phyloP scores from a whole-genome alignment of 345 rosid species.

The Aethionema arabicum region DNA sequence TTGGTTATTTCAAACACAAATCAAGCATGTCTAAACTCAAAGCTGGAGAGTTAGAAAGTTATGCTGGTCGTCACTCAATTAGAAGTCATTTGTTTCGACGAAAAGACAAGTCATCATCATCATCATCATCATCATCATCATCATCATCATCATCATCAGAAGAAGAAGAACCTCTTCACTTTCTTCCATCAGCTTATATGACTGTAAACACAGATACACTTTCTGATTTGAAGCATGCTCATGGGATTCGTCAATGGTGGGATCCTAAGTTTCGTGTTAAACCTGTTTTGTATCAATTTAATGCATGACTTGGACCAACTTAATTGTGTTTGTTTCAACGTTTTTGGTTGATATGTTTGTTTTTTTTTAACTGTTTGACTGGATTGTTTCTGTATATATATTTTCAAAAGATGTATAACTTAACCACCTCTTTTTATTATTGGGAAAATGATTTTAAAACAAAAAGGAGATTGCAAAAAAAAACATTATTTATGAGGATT shows the following conservation, averaged over 20 bases:
- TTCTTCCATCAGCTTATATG: slow-evolving; percentile 55
- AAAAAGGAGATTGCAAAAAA: too few species aligned
- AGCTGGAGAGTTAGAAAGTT: slow-evolving; percentile 41
- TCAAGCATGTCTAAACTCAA: slow-evolving; percentile 50
- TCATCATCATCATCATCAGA: neutral
- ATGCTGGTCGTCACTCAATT: slow-evolving; percentile 39
- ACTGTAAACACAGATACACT: slow-evolving; percentile 36
- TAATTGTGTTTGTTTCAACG: too few species aligned
- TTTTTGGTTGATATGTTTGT: too few species aligned
- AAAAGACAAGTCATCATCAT: neutral
- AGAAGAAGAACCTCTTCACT: slow-evolving; percentile 45
- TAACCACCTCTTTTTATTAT: too few species aligned
- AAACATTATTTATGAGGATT: too few species aligned
- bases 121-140: too few species aligned
- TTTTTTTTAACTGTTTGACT: too few species aligned
- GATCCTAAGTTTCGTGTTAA: slow-evolving; percentile 36
- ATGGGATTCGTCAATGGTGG: slow-evolving; percentile 72
- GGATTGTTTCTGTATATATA: too few species aligned
- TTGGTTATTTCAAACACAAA: slow-evolving; percentile 55
- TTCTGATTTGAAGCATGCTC: slow-evolving; percentile 40
- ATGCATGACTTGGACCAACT: neutral
- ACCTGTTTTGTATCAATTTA: slow-evolving; percentile 29
- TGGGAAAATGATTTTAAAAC: too few species aligned
- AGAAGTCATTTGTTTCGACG: slow-evolving; percentile 38
- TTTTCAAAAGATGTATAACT: too few species aligned